Evolutionary conservation across 192 early-diverging fungal genomes (phyloP), one percentile per base, ranked within the genome.

Genomic region (Coemansia sp.): DNA sequence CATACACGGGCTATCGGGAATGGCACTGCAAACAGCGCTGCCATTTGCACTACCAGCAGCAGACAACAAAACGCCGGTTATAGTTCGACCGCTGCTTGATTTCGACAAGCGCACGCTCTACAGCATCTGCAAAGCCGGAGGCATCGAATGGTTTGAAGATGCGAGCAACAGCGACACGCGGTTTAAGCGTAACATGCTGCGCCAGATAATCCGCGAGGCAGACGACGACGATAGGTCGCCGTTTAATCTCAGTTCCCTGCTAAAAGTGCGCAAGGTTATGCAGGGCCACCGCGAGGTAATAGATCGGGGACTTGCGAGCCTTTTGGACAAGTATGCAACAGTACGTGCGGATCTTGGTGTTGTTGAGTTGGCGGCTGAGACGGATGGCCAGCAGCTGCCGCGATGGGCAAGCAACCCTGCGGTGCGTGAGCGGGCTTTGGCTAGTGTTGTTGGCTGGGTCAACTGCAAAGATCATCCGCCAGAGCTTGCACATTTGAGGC

Each of bases 71-170:
- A 31, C 17, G 0, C 55, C 54, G 15, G 58, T 72, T 28, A 2
- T 79, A 15, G 69, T 75, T 9, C 67, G 79, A n/a, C 79, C 79
- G 14, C 60, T 82, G 61, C 44, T 82, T 51, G 14, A 44, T 14
- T 19, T 77, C n/a, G 36, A 49, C 42, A 82, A 82, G 50, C 42
- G 34, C 10, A n/a, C 22, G 17, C 57, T 82, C 22, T 69, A 67
- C 31, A 37, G 53, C 1, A 55, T 71, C 3, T 82, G 79, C 59
- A 54, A 31, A 3, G 21, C 37, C 1, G 46, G 55, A 17, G 38
- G 53, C 7, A 73, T 82, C 17, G 57, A 42, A 21, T 82, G 79
- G 79, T 54, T 65, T 21, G 79, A 82, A 47, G 79, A 82, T 38
- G 50, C 59, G n/a, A 76, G 74, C 57, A 82, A 82, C 53, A 37